Evolutionary conservation across 495 filamentous ascomycete genomes (phyloP).

Genomic region (Penicillium malachiteum): DNA sequence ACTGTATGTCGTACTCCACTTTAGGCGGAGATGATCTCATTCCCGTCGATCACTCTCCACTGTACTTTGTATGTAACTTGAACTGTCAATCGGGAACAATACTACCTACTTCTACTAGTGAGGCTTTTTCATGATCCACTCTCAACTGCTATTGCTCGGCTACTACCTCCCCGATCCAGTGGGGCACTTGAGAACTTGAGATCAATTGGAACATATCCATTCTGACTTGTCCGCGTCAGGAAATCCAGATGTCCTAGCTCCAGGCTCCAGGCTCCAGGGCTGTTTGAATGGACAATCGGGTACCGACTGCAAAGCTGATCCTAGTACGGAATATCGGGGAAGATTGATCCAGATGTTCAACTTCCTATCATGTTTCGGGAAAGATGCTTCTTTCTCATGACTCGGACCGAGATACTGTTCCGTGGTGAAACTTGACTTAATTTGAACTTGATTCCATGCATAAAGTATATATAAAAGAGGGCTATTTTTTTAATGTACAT

Average conservation of each 20-base stretch:
- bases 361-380: conserved; percentile 3
- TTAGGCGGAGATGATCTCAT: conserved; percentile 14
- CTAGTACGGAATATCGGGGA: too few relatives aligned
- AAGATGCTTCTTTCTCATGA: conserved; percentile 3
- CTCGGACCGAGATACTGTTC: not conserved
- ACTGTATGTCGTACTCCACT: conserved; percentile 1
- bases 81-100: conserved; percentile 15
- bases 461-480: too few relatives aligned
- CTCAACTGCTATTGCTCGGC: conserved; percentile 11
- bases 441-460: not conserved
- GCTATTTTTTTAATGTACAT: not conserved
- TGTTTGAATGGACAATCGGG: conserved; percentile 3
- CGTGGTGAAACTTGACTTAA: too few relatives aligned
- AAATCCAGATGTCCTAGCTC: too few relatives aligned
- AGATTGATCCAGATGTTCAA: too few relatives aligned
- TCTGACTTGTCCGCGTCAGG: too few relatives aligned
- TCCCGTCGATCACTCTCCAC: conserved; percentile 12
- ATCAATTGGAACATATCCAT: too few relatives aligned
- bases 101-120: conserved; percentile 8
- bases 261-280: too few relatives aligned
- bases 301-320: conserved; percentile 9
- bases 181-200: too few relatives aligned
- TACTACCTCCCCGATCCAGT: conserved; percentile 20
- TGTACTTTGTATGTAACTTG: not conserved
- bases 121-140: not conserved